These are phyloP conservation scores for Amaranthus tricolor DNA, from an alignment of 179 eudicot genomes.

Conservation along the genomic window DNA sequence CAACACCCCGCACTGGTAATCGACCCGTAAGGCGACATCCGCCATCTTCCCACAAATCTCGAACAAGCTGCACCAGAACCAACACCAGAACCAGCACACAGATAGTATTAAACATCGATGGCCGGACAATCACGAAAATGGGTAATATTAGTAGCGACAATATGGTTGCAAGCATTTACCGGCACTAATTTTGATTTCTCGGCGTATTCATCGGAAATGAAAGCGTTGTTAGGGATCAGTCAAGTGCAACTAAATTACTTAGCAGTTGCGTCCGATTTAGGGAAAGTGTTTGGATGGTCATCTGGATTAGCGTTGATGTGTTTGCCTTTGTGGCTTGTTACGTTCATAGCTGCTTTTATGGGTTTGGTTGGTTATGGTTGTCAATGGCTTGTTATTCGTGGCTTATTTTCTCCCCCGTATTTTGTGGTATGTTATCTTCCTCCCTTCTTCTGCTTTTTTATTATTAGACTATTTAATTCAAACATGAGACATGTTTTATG, in stretches of 20 bases:
- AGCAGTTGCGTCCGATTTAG: slow-evolving; percentile 84
- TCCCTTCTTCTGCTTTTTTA: background rate
- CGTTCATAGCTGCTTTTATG: slow-evolving; percentile 63
- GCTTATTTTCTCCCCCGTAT: slow-evolving; percentile 57
- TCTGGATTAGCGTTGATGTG: slow-evolving; percentile 68
- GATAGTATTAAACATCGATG: slow-evolving; percentile 24
- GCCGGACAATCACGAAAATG: slow-evolving; percentile 68
- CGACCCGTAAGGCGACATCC: too few species aligned
- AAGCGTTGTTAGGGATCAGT: slow-evolving; percentile 50
- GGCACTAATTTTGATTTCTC: slow-evolving; percentile 93
- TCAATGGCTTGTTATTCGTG: slow-evolving; percentile 66
- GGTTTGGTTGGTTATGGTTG: slow-evolving; percentile 71
- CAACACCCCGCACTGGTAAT: too few species aligned
- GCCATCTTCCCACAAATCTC: too few species aligned
- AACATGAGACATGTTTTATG: too few species aligned
- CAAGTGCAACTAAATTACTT: slow-evolving; percentile 83
- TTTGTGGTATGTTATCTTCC: slow-evolving; percentile 43
- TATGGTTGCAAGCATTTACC: slow-evolving; percentile 89
- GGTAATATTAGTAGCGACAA: slow-evolving; percentile 73
- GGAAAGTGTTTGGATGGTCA: slow-evolving; percentile 84
- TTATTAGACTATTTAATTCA: too few species aligned
- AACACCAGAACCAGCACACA: too few species aligned
- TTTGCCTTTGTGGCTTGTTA: slow-evolving; percentile 60
- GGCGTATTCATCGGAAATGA: slow-evolving; percentile 73
- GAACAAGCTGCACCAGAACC: too few species aligned